phyloP scores from a whole-genome alignment of 805 yeast species.

The Lachancea kluyveri region DNA sequence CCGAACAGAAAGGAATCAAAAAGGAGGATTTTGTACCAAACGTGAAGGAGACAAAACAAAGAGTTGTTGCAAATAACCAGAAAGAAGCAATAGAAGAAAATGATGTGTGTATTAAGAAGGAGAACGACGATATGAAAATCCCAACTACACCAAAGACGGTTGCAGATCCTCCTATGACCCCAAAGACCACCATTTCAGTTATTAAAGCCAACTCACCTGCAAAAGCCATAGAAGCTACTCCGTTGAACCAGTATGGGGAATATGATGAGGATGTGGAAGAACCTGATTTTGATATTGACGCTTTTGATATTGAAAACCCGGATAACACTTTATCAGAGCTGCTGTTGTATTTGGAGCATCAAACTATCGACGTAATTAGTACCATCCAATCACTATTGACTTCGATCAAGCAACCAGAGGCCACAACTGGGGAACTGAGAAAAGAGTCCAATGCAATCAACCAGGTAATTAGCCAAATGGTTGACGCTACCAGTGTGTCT shows the following conservation, averaged over 20 bases:
- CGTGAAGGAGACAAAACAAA: not conserved
- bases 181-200: no score
- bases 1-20: conserved; percentile 1
- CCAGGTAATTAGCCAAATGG: conserved; percentile 76
- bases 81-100: no score
- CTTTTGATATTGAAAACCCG: conserved; percentile 77
- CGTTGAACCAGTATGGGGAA: conserved; percentile 5
- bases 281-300: conserved; percentile 56
- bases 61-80: no score
- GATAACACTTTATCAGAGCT: conserved; percentile 84
- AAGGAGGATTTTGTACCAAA: conserved; percentile 1
- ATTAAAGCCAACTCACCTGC: no score
- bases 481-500: conserved; percentile 78
- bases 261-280: conserved; percentile 13
- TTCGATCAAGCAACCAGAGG: conserved; percentile 70
- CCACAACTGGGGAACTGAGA: conserved; percentile 68
- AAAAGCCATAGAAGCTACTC: not conserved
- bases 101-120: not conserved
- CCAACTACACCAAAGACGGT: conserved; percentile 1
- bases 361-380: conserved; percentile 84
- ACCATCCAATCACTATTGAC: conserved; percentile 79
- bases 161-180: no score
- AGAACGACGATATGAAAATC: conserved; percentile 1
- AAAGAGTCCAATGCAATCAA: conserved; percentile 71
- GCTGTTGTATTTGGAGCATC: conserved; percentile 82